Percentiles rank a stretch among this genome's conserved stretches.
phyloP scores from a whole-genome alignment of 2,329 filamentous ascomycete genomes.

The Metarhizium album region DNA sequence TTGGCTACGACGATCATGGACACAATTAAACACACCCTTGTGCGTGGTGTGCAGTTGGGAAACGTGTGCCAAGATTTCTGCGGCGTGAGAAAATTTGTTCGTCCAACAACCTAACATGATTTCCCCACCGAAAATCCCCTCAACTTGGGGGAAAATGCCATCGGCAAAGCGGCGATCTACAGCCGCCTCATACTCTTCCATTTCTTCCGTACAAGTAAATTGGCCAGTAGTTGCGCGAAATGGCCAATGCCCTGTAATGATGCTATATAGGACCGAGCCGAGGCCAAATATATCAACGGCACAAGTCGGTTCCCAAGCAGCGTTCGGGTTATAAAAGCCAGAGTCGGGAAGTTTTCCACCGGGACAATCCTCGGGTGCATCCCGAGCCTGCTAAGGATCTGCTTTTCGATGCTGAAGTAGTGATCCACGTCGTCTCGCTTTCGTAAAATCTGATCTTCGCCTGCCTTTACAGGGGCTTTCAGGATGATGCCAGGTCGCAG shows the following conservation, averaged over 20 bases:
- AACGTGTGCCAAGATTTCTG: neutral
- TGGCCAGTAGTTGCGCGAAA: conserved; percentile 7
- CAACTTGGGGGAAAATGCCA: conserved; percentile 7
- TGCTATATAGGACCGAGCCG: conserved; percentile 11
- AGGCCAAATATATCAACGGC: conserved; percentile 11
- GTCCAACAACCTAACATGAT: conserved; percentile 8
- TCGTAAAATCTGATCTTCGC: conserved; percentile 4
- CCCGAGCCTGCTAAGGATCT: conserved; percentile 7
- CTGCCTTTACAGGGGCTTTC: conserved; percentile 6
- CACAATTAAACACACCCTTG: conserved; percentile 2
- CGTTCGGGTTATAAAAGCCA: conserved; percentile 11
- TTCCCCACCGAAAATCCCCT: conserved; percentile 3
- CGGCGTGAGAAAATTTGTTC: neutral
- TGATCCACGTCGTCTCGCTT: conserved; percentile 4
- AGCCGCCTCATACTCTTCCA: conserved; percentile 7
- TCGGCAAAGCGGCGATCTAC: conserved; percentile 7
- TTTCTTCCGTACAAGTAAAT: conserved; percentile 5
- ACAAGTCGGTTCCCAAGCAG: conserved; percentile 2
- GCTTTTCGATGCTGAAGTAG: conserved; percentile 7
- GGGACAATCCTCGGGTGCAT: conserved; percentile 6
- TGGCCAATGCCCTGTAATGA: conserved; percentile 11
- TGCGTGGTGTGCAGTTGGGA: neutral
- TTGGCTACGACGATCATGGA: neutral
- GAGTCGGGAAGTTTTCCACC: conserved; percentile 8
- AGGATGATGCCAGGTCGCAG: conserved; percentile 5